Conservation (phyloP, 495 filamentous ascomycete genomes). For the Cudoniella acicularis region DNA sequence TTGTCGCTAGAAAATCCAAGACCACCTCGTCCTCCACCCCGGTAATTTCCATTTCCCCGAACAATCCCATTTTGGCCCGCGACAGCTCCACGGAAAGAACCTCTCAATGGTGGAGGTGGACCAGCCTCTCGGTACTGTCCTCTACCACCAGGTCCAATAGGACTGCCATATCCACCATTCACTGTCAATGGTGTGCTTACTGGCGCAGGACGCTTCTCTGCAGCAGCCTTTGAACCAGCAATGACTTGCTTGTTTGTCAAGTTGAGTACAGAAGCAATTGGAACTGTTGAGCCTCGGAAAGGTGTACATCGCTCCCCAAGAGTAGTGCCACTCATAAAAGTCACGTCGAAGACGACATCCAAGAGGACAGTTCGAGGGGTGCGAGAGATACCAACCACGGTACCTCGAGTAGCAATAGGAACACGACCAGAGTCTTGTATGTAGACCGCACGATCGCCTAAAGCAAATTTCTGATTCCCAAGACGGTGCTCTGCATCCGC, state of each 20-base stretch:
- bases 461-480: slow-evolving; percentile 73
- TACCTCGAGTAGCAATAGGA: slow-evolving; percentile 87
- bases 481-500: slow-evolving; percentile 88
- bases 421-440: slow-evolving; percentile 92
- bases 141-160: slow-evolving; percentile 47
- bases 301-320: slow-evolving; percentile 87
- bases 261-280: slow-evolving; percentile 79
- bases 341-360: slow-evolving; percentile 88
- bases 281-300: slow-evolving; percentile 92
- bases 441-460: slow-evolving; percentile 92
- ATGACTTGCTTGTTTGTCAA: slow-evolving; percentile 77
- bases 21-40: slow-evolving; percentile 36
- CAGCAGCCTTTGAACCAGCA: slow-evolving; percentile 64
- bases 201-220: slow-evolving; percentile 53
- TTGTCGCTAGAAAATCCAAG: slow-evolving; percentile 21
- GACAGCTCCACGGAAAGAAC: slow-evolving; percentile 69
- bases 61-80: slow-evolving; percentile 27
- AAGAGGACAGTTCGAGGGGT: slow-evolving; percentile 76
- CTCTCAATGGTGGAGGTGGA: slow-evolving; percentile 63
- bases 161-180: slow-evolving; percentile 55
- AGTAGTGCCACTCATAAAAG: slow-evolving; percentile 94
- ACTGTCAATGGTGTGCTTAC: slow-evolving; percentile 51
- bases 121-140: slow-evolving; percentile 67
- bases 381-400: slow-evolving; percentile 85
- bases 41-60: slow-evolving; percentile 26